phyloP scores from a whole-genome alignment of 176 grass and related monocot species.

The Bromus sterilis region DNA sequence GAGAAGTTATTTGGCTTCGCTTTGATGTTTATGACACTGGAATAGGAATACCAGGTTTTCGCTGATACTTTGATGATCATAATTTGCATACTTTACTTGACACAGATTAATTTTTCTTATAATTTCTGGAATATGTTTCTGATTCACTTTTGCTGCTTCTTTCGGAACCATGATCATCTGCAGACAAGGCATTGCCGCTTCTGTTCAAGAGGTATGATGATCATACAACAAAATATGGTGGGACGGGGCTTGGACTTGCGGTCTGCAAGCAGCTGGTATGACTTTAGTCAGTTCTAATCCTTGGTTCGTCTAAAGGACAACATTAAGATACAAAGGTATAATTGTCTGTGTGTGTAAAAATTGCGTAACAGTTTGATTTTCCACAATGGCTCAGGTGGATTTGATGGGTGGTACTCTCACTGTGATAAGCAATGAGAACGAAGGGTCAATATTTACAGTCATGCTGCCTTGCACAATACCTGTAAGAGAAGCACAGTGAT shows the following conservation, averaged over 20 bases:
- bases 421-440: constrained; percentile 60
- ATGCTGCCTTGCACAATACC: constrained; percentile 63
- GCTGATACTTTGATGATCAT: background rate
- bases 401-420: constrained; percentile 70
- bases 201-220: constrained; percentile 61
- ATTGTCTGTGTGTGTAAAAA: background rate
- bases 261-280: constrained; percentile 96
- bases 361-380: background rate
- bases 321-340: background rate
- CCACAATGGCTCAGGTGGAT: constrained; percentile 54
- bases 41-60: constrained; percentile 93
- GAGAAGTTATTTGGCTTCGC: constrained; percentile 59
- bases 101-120: background rate
- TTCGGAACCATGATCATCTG: constrained; percentile 11
- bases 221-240: constrained; percentile 80
- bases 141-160: background rate
- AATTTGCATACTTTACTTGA: background rate
- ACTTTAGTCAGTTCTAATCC: background rate
- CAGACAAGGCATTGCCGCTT: constrained; percentile 72
- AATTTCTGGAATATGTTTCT: constrained; percentile 18
- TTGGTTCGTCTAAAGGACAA: background rate
- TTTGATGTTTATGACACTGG: constrained; percentile 82
- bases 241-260: constrained; percentile 83
- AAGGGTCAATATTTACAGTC: constrained; percentile 77
- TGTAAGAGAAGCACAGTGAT: constrained; percentile 34